Base-by-base conservation (phyloP, 805 yeast species). In the Metschnikowia colocasiae region DNA sequence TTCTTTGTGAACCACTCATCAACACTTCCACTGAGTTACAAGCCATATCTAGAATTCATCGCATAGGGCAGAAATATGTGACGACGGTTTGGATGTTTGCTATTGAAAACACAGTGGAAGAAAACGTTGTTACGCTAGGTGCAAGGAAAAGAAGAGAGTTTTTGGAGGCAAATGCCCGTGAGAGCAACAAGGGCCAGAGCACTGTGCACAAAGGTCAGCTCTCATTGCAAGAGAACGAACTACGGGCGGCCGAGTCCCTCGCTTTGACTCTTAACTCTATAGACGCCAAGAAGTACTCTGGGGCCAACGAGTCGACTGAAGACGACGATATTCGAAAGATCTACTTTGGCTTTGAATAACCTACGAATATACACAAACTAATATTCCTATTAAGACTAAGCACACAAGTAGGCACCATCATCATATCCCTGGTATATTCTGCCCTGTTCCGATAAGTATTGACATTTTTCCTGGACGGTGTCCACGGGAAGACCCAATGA, bases 41-140 rank as follows among this genome's bases (percentile, higher is more conserved):
- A 62, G 97, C 98, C 0, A 85, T 91, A 45, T 87, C 95, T 42
- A 77, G 99, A 52, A 82, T 94, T 36, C 96, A 92, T 61, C 71
- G 99, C 52, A 91, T 92, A 60, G 99, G 99, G 0, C 99, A 94
- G 64, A 76, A 74, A 2, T 71, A 75, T 37, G 81, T 79, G 13
- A 94, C 99, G 0, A 85, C 83, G 1, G 95, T 92, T 1, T 94
- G 98, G 97, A 84, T 86, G 79, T 90, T 92, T 68, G 82, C 86
- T 20, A 85, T 91, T 47, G 80, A 78, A 47, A 82, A 84, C 34
- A 82, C 96, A 0, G 95, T 94, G 13, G 99, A 94, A 63, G 96
- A 92, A 60, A 84, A 88, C 38, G 87, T 94, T 39, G 79, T 88
- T 29, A 65, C 79, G n/a, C 62, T 85, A 45, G 77, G 89, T 0